Evolutionary conservation across 805 yeast genomes (phyloP).

Genomic region (Kuraishia ogatae): DNA sequence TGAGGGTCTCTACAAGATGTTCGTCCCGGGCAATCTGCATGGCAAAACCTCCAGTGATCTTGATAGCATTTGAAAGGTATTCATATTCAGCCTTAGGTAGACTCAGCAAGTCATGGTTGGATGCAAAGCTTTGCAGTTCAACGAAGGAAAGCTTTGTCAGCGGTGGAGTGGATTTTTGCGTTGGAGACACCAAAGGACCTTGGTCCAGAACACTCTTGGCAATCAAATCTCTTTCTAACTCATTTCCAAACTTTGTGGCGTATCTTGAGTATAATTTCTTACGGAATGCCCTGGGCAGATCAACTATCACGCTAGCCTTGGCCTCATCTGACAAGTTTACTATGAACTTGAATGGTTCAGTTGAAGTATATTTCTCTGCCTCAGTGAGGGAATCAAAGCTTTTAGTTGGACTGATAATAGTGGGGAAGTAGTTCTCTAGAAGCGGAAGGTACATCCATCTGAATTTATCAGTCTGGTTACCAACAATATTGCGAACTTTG

Average conservation of each 20-base stretch:
- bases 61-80: slow-evolving; percentile 16
- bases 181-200: background rate
- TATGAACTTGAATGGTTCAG: slow-evolving; percentile 8
- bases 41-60: slow-evolving; percentile 24
- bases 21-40: slow-evolving; percentile 33
- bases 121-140: slow-evolving; percentile 15
- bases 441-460: slow-evolving; percentile 67
- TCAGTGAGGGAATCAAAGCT: background rate
- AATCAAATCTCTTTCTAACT: slow-evolving; percentile 20
- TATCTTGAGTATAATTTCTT: slow-evolving; percentile 24
- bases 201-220: slow-evolving; percentile 16
- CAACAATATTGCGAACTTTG: slow-evolving; percentile 79
- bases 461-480: slow-evolving; percentile 64
- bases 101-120: slow-evolving; percentile 9
- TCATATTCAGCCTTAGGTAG: slow-evolving; percentile 25
- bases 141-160: slow-evolving; percentile 12
- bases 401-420: slow-evolving; percentile 10
- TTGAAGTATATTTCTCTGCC: background rate
- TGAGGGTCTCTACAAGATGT: slow-evolving; percentile 24
- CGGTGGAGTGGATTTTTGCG: background rate
- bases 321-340: slow-evolving; percentile 25
- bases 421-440: slow-evolving; percentile 31
- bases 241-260: slow-evolving; percentile 11
- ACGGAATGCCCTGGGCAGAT: slow-evolving; percentile 45
- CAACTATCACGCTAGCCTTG: slow-evolving; percentile 29